Conservation (phyloP, 495 filamentous ascomycete species). For the Barbatosphaeria neglecta region DNA sequence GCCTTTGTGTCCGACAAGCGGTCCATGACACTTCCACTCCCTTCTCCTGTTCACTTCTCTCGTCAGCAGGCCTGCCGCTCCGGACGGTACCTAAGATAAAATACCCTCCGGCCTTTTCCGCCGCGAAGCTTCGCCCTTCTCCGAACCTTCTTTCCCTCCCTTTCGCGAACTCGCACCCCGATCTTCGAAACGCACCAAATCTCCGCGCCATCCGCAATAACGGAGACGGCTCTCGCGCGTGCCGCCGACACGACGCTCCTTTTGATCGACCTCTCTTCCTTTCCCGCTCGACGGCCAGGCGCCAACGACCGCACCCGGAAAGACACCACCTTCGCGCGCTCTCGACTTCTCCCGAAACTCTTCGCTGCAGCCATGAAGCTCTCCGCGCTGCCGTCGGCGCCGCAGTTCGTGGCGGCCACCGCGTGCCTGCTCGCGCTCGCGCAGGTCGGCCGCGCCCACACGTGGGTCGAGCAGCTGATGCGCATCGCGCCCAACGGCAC, state of each 20-base stretch:
- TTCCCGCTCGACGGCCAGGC: no score
- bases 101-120: background rate
- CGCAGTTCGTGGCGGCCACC: conserved; percentile 9
- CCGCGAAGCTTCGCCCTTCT: background rate
- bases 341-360: no score
- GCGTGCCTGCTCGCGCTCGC: conserved; percentile 23
- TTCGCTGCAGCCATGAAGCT: background rate
- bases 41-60: background rate
- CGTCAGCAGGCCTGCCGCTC: background rate
- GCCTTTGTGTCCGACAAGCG: background rate
- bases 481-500: conserved; percentile 60
- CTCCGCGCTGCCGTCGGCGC: background rate
- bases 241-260: background rate
- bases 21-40: background rate
- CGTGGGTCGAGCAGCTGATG: conserved; percentile 67
- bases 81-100: background rate
- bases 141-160: background rate
- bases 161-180: background rate
- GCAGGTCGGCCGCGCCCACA: conserved; percentile 42
- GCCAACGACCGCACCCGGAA: no score
- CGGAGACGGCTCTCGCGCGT: no score
- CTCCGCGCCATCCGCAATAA: background rate
- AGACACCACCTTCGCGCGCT: no score
- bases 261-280: no score
- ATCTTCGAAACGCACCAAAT: background rate